Evolutionary conservation across 352 stramenopile genomes (phyloP).

Genomic region (Phytophthora pistaciae): DNA sequence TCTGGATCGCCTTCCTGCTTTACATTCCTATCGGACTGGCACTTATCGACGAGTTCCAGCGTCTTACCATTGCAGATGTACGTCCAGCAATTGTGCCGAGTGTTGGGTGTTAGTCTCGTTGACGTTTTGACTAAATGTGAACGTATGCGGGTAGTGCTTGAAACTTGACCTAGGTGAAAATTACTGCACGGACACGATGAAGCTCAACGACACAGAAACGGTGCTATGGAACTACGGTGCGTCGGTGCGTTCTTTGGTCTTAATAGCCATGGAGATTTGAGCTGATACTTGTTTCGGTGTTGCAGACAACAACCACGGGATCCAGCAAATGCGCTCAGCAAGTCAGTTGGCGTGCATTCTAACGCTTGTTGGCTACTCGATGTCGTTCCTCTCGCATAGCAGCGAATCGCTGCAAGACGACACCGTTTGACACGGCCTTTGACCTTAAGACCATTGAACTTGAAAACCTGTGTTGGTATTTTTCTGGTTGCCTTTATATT

Average conservation of each 20-base stretch:
- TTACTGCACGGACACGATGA: constrained; percentile 72
- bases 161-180: constrained; percentile 47
- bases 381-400: constrained; percentile 61
- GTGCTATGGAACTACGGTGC: constrained; percentile 74
- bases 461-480: no score
- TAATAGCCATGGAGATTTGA: neutral
- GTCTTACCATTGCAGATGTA: constrained; percentile 56
- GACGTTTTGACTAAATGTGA: no score
- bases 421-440: constrained; percentile 2
- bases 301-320: constrained; percentile 31
- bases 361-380: constrained; percentile 62
- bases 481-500: no score
- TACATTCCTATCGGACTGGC: constrained; percentile 76
- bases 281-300: neutral
- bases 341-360: constrained; percentile 61
- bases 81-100: neutral
- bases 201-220: constrained; percentile 55
- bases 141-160: neutral
- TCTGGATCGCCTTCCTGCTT: constrained; percentile 74
- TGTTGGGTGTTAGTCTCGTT: no score
- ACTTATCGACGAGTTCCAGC: constrained; percentile 48
- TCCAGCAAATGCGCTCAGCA: constrained; percentile 62
- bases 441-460: no score
- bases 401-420: constrained; percentile 34
- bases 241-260: constrained; percentile 26